These are phyloP conservation scores for Podospora pseudopauciseta DNA, from an alignment of 495 filamentous ascomycete genomes.

Conservation along the genomic window DNA sequence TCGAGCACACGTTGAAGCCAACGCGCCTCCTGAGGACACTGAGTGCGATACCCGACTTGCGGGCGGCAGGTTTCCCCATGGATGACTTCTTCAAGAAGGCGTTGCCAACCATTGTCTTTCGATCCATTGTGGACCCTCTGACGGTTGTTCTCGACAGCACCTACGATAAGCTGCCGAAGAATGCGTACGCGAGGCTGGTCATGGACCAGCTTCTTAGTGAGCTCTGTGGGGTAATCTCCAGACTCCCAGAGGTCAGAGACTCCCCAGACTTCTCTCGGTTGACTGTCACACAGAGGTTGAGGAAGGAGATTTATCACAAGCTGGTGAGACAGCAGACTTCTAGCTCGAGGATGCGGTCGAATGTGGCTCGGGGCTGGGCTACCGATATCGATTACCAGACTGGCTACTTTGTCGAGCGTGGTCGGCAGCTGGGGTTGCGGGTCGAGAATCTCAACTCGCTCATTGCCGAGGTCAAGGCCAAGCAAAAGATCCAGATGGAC, in stretches of 20 bases:
- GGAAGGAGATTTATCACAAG: conserved; percentile 29
- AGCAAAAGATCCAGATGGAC: conserved; percentile 18
- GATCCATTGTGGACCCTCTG: conserved; percentile 71
- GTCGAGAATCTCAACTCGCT: conserved; percentile 56
- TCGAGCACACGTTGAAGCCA: conserved; percentile 24
- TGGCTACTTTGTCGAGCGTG: conserved; percentile 73
- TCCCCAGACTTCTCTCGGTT: conserved; percentile 56
- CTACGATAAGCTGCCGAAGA: conserved; percentile 66
- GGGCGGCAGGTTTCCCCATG: conserved; percentile 26
- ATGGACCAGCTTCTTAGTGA: conserved; percentile 63
- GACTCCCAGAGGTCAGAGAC: conserved; percentile 57
- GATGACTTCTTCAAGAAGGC: conserved; percentile 41
- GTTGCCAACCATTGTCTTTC: conserved; percentile 71
- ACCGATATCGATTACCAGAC: conserved; percentile 80
- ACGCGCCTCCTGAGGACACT: conserved; percentile 32
- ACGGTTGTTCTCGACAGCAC: conserved; percentile 67
- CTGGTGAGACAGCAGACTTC: conserved; percentile 49
- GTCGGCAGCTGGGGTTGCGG: conserved; percentile 60
- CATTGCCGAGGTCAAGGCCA: conserved; percentile 36
- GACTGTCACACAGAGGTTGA: conserved; percentile 54
- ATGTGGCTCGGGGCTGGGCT: conserved; percentile 47
- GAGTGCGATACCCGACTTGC: conserved; percentile 28
- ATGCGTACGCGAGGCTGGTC: conserved; percentile 56
- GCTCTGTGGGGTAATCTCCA: conserved; percentile 36
- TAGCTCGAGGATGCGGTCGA: conserved; percentile 61